These are phyloP conservation scores for Cyberlindnera petersonii DNA, from an alignment of 805 yeast species.

Conservation along the genomic window DNA sequence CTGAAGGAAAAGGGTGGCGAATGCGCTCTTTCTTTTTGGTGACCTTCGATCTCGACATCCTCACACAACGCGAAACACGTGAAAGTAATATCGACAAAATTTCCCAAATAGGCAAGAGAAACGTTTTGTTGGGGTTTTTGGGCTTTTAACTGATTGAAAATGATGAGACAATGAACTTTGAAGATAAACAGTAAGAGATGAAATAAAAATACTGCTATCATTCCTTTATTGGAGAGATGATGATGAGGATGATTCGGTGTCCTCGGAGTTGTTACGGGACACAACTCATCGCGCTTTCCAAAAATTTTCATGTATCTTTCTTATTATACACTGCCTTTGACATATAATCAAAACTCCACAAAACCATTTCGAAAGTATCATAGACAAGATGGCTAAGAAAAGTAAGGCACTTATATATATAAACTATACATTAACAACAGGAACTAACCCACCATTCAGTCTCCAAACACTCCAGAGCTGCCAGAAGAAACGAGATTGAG, in stretches of 20 bases:
- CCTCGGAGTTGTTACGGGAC: conserved; percentile 1
- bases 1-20: neutral
- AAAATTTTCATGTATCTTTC: conserved; percentile 1
- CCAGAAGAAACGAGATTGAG: conserved; percentile 57
- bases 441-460: conserved; percentile 27
- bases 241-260: too few species aligned
- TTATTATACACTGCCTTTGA: too few species aligned
- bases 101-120: conserved; percentile 6
- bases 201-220: too few species aligned
- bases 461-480: conserved; percentile 72
- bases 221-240: too few species aligned
- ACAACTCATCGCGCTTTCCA: conserved; percentile 5
- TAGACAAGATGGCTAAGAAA: conserved; percentile 26
- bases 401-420: conserved; percentile 13
- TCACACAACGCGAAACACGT: conserved; percentile 1
- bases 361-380: too few species aligned
- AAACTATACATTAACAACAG: neutral
- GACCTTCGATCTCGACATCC: neutral
- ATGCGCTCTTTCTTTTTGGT: too few species aligned
- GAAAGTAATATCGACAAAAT: conserved; percentile 9
- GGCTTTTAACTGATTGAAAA: too few species aligned
- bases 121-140: too few species aligned
- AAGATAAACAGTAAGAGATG: too few species aligned
- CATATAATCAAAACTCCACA: too few species aligned
- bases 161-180: too few species aligned